These are phyloP conservation scores for Diaporthe australafricana DNA, from an alignment of 2,329 filamentous ascomycete genomes.

Conservation along the genomic window DNA sequence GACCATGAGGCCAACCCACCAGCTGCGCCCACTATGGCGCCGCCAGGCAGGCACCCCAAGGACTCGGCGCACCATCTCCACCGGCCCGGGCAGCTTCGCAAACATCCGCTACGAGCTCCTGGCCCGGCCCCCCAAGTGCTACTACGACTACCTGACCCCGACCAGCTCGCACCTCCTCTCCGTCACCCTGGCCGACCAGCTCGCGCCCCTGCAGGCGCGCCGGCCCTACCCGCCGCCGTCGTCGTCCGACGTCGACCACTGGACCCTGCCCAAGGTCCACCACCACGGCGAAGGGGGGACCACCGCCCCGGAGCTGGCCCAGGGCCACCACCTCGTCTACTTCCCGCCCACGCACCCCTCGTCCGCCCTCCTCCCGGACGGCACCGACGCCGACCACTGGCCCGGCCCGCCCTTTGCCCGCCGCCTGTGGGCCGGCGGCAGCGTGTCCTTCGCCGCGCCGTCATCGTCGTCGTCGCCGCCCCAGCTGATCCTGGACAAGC, in stretches of 20 bases:
- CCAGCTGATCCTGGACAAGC: constrained; percentile 52
- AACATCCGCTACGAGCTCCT: constrained; percentile 35
- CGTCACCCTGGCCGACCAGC: constrained; percentile 61
- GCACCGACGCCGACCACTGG: constrained; percentile 83
- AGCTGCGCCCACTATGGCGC: constrained; percentile 25
- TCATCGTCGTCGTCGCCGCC: constrained; percentile 31
- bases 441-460: constrained; percentile 63
- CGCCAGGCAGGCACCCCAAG: background rate
- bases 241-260: constrained; percentile 42
- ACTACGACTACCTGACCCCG: constrained; percentile 62
- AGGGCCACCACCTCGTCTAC: constrained; percentile 86
- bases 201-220: constrained; percentile 11
- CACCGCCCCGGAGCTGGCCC: constrained; percentile 59
- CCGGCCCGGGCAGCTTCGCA: constrained; percentile 31
- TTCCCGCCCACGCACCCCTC: constrained; percentile 79
- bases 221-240: constrained; percentile 38
- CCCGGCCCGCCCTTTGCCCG: constrained; percentile 79
- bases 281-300: background rate
- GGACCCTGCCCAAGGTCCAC: constrained; percentile 45
- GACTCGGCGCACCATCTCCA: constrained; percentile 25
- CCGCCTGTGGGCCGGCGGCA: constrained; percentile 91
- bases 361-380: constrained; percentile 78
- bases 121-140: constrained; percentile 45
- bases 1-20: constrained; percentile 27
- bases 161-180: constrained; percentile 74